phyloP scores from a whole-genome alignment of 805 yeast genomes.

The Starmerella vaccinii region DNA sequence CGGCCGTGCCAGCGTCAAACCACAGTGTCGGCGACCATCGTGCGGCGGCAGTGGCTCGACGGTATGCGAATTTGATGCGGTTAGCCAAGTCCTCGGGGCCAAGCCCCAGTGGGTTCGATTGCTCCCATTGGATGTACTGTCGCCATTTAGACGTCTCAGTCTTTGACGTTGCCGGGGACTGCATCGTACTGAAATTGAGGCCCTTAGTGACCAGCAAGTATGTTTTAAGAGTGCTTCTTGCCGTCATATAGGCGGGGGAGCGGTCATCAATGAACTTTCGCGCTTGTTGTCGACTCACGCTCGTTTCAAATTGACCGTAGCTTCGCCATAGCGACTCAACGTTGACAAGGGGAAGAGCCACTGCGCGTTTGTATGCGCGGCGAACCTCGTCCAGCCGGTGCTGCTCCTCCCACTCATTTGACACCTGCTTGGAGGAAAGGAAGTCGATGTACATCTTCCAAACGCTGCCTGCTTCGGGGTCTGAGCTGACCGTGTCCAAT shows the following conservation, averaged over 20 bases:
- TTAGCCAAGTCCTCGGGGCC: slow-evolving; percentile 39
- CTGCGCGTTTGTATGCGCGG: slow-evolving; percentile 56
- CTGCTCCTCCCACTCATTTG: slow-evolving; percentile 73
- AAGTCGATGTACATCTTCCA: slow-evolving; percentile 82
- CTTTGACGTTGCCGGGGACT: slow-evolving; percentile 4
- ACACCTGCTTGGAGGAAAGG: slow-evolving; percentile 51
- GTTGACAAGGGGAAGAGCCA: slow-evolving; percentile 64
- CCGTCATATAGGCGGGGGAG: slow-evolving; percentile 76
- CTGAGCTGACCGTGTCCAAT: slow-evolving; percentile 65
- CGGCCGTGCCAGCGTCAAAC: slow-evolving; percentile 42
- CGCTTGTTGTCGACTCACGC: slow-evolving; percentile 61
- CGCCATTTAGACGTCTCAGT: slow-evolving; percentile 14
- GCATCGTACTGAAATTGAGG: slow-evolving; percentile 13
- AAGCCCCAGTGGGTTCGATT: slow-evolving; percentile 54
- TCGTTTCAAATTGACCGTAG: slow-evolving; percentile 77
- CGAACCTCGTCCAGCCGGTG: slow-evolving; percentile 69
- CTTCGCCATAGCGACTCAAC: slow-evolving; percentile 72
- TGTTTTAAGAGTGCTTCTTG: slow-evolving; percentile 66
- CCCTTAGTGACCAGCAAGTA: slow-evolving; percentile 36
- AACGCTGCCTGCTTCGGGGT: slow-evolving; percentile 55
- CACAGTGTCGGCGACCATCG: slow-evolving; percentile 65
- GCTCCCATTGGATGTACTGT: slow-evolving; percentile 52
- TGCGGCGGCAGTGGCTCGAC: slow-evolving; percentile 52
- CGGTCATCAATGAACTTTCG: slow-evolving; percentile 74
- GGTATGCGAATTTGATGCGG: slow-evolving; percentile 62